Conservation (phyloP, 495 filamentous ascomycete species). For the Podospora australis region DNA sequence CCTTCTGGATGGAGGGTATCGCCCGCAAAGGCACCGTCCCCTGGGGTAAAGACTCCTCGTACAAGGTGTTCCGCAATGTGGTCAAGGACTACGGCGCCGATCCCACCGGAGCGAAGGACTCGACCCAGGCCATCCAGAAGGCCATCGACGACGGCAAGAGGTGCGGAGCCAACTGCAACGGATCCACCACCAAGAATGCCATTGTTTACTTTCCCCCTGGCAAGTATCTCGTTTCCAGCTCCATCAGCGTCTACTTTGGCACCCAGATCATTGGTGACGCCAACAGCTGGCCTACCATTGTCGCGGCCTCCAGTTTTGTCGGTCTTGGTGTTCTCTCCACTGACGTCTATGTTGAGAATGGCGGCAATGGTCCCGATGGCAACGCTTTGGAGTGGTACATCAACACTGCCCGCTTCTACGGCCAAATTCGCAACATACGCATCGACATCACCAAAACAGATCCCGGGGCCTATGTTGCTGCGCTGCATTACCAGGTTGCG, state of each 20-base stretch:
- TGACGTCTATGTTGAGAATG: constrained; percentile 59
- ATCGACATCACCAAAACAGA: constrained; percentile 68
- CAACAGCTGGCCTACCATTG: constrained; percentile 56
- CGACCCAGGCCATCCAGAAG: constrained; percentile 72
- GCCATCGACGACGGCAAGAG: constrained; percentile 67
- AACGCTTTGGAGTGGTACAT: constrained; percentile 23
- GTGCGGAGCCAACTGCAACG: constrained; percentile 70
- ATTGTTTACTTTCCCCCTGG: constrained; percentile 71
- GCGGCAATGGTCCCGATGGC: constrained; percentile 16
- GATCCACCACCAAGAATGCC: constrained; percentile 63
- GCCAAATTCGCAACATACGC: constrained; percentile 84
- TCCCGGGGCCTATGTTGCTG: constrained; percentile 32
- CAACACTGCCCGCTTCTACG: constrained; percentile 61
- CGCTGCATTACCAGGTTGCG: constrained; percentile 93
- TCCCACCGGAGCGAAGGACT: constrained; percentile 70
- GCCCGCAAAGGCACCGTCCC: no score
- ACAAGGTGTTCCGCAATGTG: constrained; percentile 68
- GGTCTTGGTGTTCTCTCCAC: constrained; percentile 80
- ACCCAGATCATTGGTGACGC: constrained; percentile 70
- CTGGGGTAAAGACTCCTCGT: no score
- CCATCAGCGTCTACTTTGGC: constrained; percentile 63
- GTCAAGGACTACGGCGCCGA: constrained; percentile 49
- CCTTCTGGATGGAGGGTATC: no score
- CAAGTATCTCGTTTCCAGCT: constrained; percentile 59
- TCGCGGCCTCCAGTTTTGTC: constrained; percentile 57